A percentile compares a stretch with the other conserved stretches of the same genome.
phyloP scores from a whole-genome alignment of 768 basidiomycete genomes.

The Rhodotorula taiwanensis region DNA sequence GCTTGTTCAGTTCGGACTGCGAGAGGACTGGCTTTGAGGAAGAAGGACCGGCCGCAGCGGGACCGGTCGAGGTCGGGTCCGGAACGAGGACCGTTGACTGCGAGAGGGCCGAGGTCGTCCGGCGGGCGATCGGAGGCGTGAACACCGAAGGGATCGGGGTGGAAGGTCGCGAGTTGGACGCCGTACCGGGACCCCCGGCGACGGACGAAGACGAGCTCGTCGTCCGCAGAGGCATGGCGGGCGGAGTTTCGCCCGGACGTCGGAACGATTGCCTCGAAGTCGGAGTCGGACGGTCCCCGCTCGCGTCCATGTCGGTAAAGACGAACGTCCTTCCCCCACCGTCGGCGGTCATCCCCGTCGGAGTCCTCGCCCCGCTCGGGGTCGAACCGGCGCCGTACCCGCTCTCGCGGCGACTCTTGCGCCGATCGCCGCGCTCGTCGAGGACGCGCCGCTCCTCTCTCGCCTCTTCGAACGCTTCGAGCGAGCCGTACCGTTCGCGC shows the following conservation, averaged over 20 bases:
- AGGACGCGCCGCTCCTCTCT: conserved; percentile 75
- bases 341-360: conserved; percentile 8
- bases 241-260: conserved; percentile 59
- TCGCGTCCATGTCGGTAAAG: conserved; percentile 42
- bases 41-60: conserved; percentile 47
- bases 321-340: conserved; percentile 42
- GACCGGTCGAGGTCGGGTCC: conserved; percentile 39
- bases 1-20: conserved; percentile 64
- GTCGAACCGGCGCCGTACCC: conserved; percentile 44
- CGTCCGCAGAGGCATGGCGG: conserved; percentile 5
- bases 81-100: conserved; percentile 29
- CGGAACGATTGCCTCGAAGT: conserved; percentile 66
- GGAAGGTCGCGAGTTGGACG: conserved; percentile 37
- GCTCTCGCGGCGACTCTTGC: conserved; percentile 41
- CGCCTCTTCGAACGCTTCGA: conserved; percentile 82
- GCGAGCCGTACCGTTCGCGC: conserved; percentile 74
- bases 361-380: conserved; percentile 35
- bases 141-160: conserved; percentile 89
- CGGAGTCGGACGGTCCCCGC: conserved; percentile 51
- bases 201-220: conserved; percentile 20
- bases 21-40: conserved; percentile 41
- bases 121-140: conserved; percentile 55
- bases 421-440: conserved; percentile 66
- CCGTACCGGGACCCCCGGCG: conserved; percentile 1
- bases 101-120: conserved; percentile 18